Base-by-base conservation (phyloP, 148 eudicot species). In the Linanthus parryae region DNA sequence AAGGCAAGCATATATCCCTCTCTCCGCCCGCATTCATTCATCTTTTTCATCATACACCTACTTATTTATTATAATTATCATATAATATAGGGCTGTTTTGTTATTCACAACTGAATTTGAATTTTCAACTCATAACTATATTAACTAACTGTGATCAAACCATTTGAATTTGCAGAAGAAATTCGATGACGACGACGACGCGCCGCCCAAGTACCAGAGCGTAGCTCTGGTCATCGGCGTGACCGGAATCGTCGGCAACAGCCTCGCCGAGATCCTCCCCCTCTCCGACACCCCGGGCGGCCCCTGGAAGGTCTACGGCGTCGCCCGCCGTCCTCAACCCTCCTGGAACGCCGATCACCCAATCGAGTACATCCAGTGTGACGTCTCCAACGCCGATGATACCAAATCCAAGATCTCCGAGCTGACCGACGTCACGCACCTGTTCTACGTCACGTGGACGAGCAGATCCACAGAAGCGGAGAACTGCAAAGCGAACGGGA, bases 361-460 rank as follows among this genome's bases (percentile, higher is more conserved):
- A n/a, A n/a, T n/a, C n/a, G 77, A 73, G 2, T 83, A 76, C 72
- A 74, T 91, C 19, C 71, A 86, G 0, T 91, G 97, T 64, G 86
- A 91, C 59, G 81, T 91, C 35, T 59, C 76, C 8, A 62, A 78
- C 71, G 69, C 74, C 16, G 9, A 23, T 8, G 82, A 90, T 14
- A 66, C 84, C 16, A 63, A 40, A 9, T 38, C 58, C 18, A 85
- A 73, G 74, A 78, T 90, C 5, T 72, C 82, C 41, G 44, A 20
- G 1, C 65, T 90, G 51, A 57, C 61, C 8, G 88, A 81, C n/a
- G 78, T 74, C 44, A 90, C 95, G 13, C 95, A 90, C 33, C 28
- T 90, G 11, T 90, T 76, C 31, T 90, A 95, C 95, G 69, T 86
- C 67, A 90, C 97, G 12, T 90, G 97, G 97, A 92, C 95, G 17